phyloP scores from a whole-genome alignment of 2,329 filamentous ascomycete species.

The Elsinoe arachidis region DNA sequence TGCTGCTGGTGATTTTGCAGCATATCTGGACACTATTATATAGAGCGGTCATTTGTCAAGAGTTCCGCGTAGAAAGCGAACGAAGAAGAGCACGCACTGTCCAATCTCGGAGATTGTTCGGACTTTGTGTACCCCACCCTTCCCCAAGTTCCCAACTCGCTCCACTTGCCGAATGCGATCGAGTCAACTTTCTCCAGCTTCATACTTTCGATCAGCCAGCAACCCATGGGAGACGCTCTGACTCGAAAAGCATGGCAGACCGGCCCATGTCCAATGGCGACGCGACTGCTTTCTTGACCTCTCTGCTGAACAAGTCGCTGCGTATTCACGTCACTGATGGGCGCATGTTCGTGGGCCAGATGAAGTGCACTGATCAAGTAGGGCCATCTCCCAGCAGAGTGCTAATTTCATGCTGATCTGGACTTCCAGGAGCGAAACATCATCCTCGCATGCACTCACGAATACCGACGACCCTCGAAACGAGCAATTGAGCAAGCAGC shows the following conservation, averaged over 20 bases:
- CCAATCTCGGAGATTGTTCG: not conserved
- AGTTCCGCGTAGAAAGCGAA: not conserved
- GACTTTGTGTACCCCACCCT: not conserved
- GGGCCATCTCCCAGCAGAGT: slow-evolving; percentile 24
- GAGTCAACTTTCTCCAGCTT: not conserved
- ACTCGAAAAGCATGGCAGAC: not conserved
- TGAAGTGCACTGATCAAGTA: slow-evolving; percentile 93
- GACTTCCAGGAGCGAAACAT: slow-evolving; percentile 56
- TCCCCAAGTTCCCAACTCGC: slow-evolving; percentile 2
- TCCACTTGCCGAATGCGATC: not conserved
- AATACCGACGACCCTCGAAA: slow-evolving; percentile 66
- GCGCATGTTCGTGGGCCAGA: slow-evolving; percentile 78
- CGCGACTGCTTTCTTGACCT: slow-evolving; percentile 23
- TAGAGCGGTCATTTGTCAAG: too few species aligned
- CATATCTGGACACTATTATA: too few species aligned
- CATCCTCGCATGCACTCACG: slow-evolving; percentile 75
- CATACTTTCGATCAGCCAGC: not conserved
- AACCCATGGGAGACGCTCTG: not conserved
- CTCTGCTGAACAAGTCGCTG: slow-evolving; percentile 53
- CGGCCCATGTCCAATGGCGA: slow-evolving; percentile 15
- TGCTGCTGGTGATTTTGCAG: not conserved
- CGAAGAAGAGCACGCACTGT: not conserved
- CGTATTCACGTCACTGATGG: slow-evolving; percentile 72
- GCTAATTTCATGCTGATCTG: not conserved
- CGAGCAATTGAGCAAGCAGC: slow-evolving; percentile 33